Percentiles rank a stretch among this genome's conserved stretches.
Conservation (phyloP, 352 stramenopile species). For the Phytophthora sojae region DNA sequence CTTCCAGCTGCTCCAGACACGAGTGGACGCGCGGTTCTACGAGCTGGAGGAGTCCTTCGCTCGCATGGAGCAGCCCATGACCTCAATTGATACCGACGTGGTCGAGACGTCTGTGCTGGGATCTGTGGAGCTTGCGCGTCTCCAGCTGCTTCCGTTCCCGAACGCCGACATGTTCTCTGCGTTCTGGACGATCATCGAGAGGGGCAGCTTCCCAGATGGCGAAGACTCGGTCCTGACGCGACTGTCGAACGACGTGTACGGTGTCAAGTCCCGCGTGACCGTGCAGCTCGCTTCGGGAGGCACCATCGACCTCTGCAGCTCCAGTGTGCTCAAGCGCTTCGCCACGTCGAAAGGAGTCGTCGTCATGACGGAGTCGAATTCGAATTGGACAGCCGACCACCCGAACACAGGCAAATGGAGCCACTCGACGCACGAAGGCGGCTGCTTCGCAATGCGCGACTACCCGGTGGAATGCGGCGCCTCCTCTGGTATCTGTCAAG, state of each 20-base stretch:
- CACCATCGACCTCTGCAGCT: conserved; percentile 7
- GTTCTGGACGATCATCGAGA: conserved; percentile 18
- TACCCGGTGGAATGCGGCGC: too few species aligned
- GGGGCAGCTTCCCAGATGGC: conserved; percentile 11
- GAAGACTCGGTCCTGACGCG: conserved; percentile 5
- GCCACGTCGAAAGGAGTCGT: conserved; percentile 5
- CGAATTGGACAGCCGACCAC: background rate
- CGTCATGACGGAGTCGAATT: conserved; percentile 13
- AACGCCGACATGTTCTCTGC: background rate
- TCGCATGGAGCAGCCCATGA: conserved; percentile 9
- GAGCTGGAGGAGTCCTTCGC: conserved; percentile 8
- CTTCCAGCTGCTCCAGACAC: conserved; percentile 24
- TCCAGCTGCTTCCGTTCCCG: conserved; percentile 21
- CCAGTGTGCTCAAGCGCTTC: conserved; percentile 28
- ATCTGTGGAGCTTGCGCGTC: conserved; percentile 10
- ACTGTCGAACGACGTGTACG: conserved; percentile 13
- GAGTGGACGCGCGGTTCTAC: conserved; percentile 13
- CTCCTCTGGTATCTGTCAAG: conserved; percentile 3
- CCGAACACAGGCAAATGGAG: background rate
- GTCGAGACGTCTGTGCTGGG: background rate
- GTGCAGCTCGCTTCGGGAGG: background rate
- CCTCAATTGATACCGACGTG: conserved; percentile 3
- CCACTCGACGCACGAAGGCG: conserved; percentile 1
- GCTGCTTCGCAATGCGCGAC: conserved; percentile 2
- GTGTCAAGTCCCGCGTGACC: too few species aligned